Percentiles rank a stretch among this genome's conserved stretches.
Evolutionary conservation across 2,329 filamentous ascomycete genomes (phyloP).

Genomic region (Sporothrix luriei): DNA sequence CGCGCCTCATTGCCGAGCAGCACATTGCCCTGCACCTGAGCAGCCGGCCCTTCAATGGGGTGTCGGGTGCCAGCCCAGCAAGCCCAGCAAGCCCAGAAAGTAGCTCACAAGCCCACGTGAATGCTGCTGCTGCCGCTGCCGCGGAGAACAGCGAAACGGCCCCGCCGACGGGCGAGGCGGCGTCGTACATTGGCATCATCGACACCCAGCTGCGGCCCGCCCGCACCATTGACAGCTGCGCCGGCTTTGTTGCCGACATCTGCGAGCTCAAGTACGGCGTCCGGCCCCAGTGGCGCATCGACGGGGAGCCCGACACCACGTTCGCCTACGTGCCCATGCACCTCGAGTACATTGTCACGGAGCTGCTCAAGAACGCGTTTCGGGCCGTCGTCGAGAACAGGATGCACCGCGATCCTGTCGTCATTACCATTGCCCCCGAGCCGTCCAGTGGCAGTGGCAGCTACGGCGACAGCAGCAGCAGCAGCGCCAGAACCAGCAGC

Average conservation of each 20-base stretch:
- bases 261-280: constrained; percentile 96
- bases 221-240: constrained; percentile 78
- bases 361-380: constrained; percentile 96
- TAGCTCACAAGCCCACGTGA: background rate
- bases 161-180: background rate
- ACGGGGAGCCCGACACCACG: constrained; percentile 81
- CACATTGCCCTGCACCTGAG: constrained; percentile 85
- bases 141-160: background rate
- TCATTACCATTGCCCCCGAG: constrained; percentile 85
- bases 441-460: constrained; percentile 43
- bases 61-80: background rate
- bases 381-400: constrained; percentile 85
- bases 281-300: constrained; percentile 75
- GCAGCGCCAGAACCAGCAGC: constrained; percentile 39
- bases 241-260: constrained; percentile 89
- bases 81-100: background rate
- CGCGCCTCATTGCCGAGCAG: constrained; percentile 90
- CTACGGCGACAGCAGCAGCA: constrained; percentile 36
- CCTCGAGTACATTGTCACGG: constrained; percentile 95
- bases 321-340: constrained; percentile 96
- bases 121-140: constrained; percentile 47
- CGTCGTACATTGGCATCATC: constrained; percentile 85
- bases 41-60: constrained; percentile 62
- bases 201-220: constrained; percentile 86
- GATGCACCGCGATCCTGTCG: constrained; percentile 77